These are phyloP conservation scores for Exsudoporus floridanus DNA, from an alignment of 1,284 basidiomycete species.

Conservation along the genomic window DNA sequence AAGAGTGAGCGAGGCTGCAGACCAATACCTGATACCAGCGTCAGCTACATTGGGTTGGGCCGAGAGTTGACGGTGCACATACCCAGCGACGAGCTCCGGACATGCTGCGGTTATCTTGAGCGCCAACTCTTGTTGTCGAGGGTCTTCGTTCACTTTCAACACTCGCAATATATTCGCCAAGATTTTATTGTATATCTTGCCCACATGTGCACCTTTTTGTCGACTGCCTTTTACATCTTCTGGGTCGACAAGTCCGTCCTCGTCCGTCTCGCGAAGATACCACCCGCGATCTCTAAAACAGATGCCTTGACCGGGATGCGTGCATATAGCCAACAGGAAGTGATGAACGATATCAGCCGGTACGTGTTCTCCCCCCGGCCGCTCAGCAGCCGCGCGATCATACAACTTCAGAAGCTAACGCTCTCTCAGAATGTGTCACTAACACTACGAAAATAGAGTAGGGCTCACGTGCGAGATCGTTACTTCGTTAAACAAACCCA, in stretches of 20 bases:
- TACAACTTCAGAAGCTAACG: conserved; percentile 68
- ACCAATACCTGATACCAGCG: conserved; percentile 63
- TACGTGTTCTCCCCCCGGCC: conserved; percentile 48
- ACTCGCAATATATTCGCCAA: conserved; percentile 72
- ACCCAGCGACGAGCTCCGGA: conserved; percentile 85
- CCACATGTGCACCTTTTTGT: conserved; percentile 33
- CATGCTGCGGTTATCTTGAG: conserved; percentile 77
- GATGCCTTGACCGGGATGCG: conserved; percentile 78
- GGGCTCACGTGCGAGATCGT: conserved; percentile 58
- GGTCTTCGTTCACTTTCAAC: conserved; percentile 81
- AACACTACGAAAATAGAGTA: not conserved
- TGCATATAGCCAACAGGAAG: conserved; percentile 86
- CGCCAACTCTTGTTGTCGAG: conserved; percentile 82
- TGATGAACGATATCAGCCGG: conserved; percentile 85
- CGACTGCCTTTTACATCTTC: conserved; percentile 25
- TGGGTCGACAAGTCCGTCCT: conserved; percentile 21
- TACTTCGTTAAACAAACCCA: conserved; percentile 63
- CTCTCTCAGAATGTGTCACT: not conserved
- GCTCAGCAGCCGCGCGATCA: conserved; percentile 55
- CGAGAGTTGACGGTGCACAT: conserved; percentile 23
- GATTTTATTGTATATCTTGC: conserved; percentile 82
- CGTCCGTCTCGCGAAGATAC: conserved; percentile 71
- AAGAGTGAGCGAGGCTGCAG: conserved; percentile 68
- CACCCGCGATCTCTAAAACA: conserved; percentile 90
- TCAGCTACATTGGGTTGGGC: not conserved